These are phyloP conservation scores for Mycena latifolia DNA, from an alignment of 768 basidiomycete genomes.

Conservation along the genomic window DNA sequence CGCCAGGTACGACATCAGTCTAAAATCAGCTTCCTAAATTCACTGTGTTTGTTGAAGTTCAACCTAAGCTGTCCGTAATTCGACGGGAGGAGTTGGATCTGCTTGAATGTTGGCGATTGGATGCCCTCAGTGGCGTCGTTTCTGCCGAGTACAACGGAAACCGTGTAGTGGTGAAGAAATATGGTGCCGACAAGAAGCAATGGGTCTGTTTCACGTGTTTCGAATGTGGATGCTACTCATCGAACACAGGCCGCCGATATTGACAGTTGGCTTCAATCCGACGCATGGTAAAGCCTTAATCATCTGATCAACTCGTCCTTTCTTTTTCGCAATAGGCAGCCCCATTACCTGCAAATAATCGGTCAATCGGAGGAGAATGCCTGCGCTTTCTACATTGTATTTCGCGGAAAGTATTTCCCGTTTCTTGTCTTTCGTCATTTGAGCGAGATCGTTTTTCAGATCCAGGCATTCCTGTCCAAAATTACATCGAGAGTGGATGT, in stretches of 20 bases:
- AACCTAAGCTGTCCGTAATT: slow-evolving; percentile 4
- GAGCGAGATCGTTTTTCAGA: not conserved
- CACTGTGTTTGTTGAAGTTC: not conserved
- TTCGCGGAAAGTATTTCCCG: slow-evolving; percentile 1
- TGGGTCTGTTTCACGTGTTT: not conserved
- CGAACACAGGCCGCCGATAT: slow-evolving; percentile 5
- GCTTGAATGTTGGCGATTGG: not conserved
- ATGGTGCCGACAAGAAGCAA: slow-evolving; percentile 10
- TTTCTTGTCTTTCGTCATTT: not conserved
- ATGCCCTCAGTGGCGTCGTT: not conserved
- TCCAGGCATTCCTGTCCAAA: slow-evolving; percentile 14
- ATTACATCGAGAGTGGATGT: slow-evolving; percentile 9
- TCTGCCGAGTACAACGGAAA: slow-evolving; percentile 11
- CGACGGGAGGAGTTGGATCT: slow-evolving; percentile 24
- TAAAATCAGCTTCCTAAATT: not conserved
- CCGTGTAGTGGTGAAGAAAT: slow-evolving; percentile 8
- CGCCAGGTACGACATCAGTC: not conserved
- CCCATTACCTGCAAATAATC: slow-evolving; percentile 20
- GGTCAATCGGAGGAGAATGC: slow-evolving; percentile 22
- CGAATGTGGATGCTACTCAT: too few species aligned
- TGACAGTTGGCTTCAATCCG: slow-evolving; percentile 15
- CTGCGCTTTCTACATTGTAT: slow-evolving; percentile 6
- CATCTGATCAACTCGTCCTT: too few species aligned
- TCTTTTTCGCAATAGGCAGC: not conserved
- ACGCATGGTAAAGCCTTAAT: too few species aligned